Evolutionary conservation across 2,329 filamentous ascomycete genomes (phyloP), one percentile per base, ranked within the genome.

Genomic region (Coleophoma cylindrospora): DNA sequence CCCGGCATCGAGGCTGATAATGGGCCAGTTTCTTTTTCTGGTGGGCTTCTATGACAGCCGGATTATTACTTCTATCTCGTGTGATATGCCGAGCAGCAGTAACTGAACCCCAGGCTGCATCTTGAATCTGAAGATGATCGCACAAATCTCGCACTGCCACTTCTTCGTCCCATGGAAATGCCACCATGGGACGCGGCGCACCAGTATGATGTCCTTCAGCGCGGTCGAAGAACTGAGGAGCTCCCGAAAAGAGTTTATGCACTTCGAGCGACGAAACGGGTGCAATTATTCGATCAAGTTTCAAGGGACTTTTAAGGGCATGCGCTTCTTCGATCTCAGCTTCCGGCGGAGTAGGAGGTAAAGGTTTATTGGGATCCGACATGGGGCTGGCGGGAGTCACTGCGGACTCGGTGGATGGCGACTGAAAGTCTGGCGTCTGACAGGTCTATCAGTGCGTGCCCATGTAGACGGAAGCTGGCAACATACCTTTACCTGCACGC

Each of bases 231-330:
- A 85, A 89, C 64, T 87, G 84, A 55, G 86, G 86, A 40, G 86
- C 86, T n/a, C 86, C 85, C 22, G 84, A 86, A 71, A 89, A 89
- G 60, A 89, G 76, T 66, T 82, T 81, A 68, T 84, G 81, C 47
- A 89, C 70, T 57, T 87, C 81, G 38, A 73, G 70, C 43, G 80
- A 74, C 58, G 69, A 76, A 51, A 86, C 70, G 45, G 75, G 76
- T 41, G 79, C 72, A 74, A 84, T 84, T 68, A 81, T 83, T 64
- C 75, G 73, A 53, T 74, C 70, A 37, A 82, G 67, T 60, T 73
- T 79, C 53, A 81, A 64, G 40, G 69, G 64, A 45, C 64, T 64
- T 40, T 61, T 65, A 14, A 43, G 66, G 56, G 69, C 64, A 53
- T 75, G 70, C 57, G 67, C 66, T 50, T 68, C 69, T 15, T 65